Conservation (phyloP, 208 protist genomes). For the Entamoeba invadens region DNA sequence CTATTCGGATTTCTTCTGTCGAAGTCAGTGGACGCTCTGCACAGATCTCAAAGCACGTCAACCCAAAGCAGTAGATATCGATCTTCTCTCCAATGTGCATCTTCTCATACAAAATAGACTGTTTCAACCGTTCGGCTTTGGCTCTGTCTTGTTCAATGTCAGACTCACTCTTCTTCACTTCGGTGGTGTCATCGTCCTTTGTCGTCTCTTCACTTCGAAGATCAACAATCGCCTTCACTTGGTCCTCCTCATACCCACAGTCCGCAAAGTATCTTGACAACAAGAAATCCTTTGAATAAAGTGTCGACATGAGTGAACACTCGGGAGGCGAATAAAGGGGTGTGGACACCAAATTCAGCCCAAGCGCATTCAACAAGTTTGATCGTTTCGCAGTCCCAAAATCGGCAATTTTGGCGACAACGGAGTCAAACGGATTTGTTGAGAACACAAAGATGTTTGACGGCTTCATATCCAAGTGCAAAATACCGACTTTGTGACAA, state of each 20-base stretch:
- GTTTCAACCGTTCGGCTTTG: background rate
- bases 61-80: background rate
- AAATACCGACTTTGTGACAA: background rate
- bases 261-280: background rate
- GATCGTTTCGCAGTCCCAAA: background rate
- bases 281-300: background rate
- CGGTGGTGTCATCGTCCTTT: background rate
- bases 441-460: background rate
- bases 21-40: background rate
- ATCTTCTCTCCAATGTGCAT: background rate
- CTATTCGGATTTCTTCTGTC: background rate
- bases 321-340: background rate
- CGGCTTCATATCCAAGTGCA: background rate
- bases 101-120: background rate
- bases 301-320: background rate
- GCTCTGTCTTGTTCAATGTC: background rate
- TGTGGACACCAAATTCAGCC: background rate
- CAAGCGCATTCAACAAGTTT: background rate
- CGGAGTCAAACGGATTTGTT: background rate
- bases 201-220: background rate
- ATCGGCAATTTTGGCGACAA: background rate
- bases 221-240: background rate
- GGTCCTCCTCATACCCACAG: background rate
- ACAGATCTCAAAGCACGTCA: background rate
- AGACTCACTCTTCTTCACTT: background rate